Evolutionary conservation across 2,329 filamentous ascomycete genomes (phyloP), one percentile per base, ranked within the genome.

Genomic region (Decorospora gaudefroyi): DNA sequence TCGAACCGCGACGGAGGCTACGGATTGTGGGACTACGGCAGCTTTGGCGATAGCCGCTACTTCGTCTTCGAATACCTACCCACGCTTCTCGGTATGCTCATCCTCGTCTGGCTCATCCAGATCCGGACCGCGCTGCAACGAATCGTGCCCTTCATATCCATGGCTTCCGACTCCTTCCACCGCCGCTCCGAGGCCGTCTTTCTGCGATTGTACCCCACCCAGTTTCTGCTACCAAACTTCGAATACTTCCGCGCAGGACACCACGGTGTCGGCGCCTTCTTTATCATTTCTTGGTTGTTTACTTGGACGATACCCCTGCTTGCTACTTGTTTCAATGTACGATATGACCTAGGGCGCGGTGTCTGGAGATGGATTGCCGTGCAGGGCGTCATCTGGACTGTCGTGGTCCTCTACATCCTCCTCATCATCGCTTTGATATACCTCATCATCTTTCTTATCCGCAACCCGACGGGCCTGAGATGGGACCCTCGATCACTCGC

Each of bases 21-120:
- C 7, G 89, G 67, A 6, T 73, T 96, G 9, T 83, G 81, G 63
- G 71, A 78, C 3, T 96, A 91, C 65, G 73, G 75, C 22, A 78
- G 78, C 19, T 85, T 90, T 44, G 86, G 87, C 49, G 86, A 85
- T 35, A 78, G 78, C 6, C 79, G 84, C 53, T 96, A 95, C 70
- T 96, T 96, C 67, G 71, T 95, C 32, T 93, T 95, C 68, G 82
- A 90, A 49, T 88, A 95, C 53, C 73, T 96, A 1, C 91, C 92
- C 2, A 89, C 90, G 43, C 74, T 95, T 0, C 64, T 95, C 10
- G 88, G 85, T 0, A 83, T 83, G 13, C 55, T 85, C 9, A 72
- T 95, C 23, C 76, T 93, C 31, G 68, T 96, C 5, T 95, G 88
- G 76, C 79, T 88, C 1, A 85, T 95, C 59, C 81, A 84, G 54